A percentile compares a stretch with the other conserved stretches of the same genome.
Conservation (phyloP, 306 rosid species). For the Heteromeles arbutifolia region DNA sequence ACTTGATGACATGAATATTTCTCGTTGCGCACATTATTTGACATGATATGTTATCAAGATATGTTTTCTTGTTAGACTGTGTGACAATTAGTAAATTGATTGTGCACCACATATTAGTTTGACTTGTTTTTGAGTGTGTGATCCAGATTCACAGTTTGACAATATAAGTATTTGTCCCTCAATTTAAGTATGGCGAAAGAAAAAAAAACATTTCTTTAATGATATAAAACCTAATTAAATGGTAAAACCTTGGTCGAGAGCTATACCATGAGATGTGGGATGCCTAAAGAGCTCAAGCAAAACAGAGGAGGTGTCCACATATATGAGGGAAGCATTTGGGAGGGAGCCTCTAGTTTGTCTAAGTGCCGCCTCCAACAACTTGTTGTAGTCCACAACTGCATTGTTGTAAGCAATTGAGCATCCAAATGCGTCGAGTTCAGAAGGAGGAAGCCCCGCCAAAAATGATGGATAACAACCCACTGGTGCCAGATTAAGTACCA, state of each 20-base stretch:
- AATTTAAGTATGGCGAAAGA: background rate
- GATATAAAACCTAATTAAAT: background rate
- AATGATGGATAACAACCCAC: constrained; percentile 74
- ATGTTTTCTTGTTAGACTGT: background rate
- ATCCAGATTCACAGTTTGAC: background rate
- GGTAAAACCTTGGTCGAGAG: background rate
- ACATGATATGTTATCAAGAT: background rate
- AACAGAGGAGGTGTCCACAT: constrained; percentile 54
- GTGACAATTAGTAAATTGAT: background rate
- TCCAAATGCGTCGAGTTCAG: constrained; percentile 65
- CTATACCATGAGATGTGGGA: constrained; percentile 51
- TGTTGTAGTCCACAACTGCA: constrained; percentile 55
- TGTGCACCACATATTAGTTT: too few species aligned
- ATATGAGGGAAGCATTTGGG: constrained; percentile 45
- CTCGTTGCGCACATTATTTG: background rate
- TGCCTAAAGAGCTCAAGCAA: constrained; percentile 56
- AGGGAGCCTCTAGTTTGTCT: constrained; percentile 35
- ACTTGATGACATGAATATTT: too few species aligned
- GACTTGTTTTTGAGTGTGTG: background rate
- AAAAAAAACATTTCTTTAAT: background rate
- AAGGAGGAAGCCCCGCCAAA: constrained; percentile 49
- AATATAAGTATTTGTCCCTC: background rate
- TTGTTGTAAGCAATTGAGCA: constrained; percentile 60
- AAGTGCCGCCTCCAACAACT: constrained; percentile 36
- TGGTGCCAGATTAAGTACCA: constrained; percentile 70